These are phyloP conservation scores for Avicennia marina DNA, from an alignment of 257 asterid genomes.

Conservation along the genomic window DNA sequence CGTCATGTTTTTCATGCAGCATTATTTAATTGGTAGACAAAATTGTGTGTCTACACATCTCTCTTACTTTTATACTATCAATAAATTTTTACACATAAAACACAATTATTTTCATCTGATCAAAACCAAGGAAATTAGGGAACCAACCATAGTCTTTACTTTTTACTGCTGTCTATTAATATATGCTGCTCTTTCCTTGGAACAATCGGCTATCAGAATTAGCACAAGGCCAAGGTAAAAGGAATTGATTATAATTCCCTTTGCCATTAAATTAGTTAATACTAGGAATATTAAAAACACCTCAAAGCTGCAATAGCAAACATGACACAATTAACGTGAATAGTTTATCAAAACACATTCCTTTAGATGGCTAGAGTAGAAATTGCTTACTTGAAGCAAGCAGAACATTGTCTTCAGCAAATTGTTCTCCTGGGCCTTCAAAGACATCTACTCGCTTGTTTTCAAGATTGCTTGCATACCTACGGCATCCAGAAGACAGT, in stretches of 20 bases:
- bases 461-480: constrained; percentile 84
- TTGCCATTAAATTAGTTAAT: not conserved
- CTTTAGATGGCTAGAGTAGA: constrained; percentile 7
- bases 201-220: constrained; percentile 1
- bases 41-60: too few relatives aligned
- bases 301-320: not conserved
- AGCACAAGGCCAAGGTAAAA: not conserved
- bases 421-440: constrained; percentile 92
- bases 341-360: not conserved
- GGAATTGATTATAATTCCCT: too few relatives aligned
- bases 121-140: too few relatives aligned
- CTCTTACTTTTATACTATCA: too few relatives aligned
- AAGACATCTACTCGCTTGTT: constrained; percentile 91
- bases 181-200: not conserved
- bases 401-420: constrained; percentile 81
- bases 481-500: constrained; percentile 33
- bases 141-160: too few relatives aligned
- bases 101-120: too few relatives aligned
- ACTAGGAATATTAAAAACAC: not conserved
- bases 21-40: too few relatives aligned
- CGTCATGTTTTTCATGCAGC: too few relatives aligned
- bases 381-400: constrained; percentile 82
- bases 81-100: too few relatives aligned
- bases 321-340: not conserved
- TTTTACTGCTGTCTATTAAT: too few relatives aligned